Percentiles rank a stretch among this genome's conserved stretches.
These are phyloP conservation scores for Citrus cavaleriei DNA, from an alignment of 345 rosid genomes.

Conservation along the genomic window DNA sequence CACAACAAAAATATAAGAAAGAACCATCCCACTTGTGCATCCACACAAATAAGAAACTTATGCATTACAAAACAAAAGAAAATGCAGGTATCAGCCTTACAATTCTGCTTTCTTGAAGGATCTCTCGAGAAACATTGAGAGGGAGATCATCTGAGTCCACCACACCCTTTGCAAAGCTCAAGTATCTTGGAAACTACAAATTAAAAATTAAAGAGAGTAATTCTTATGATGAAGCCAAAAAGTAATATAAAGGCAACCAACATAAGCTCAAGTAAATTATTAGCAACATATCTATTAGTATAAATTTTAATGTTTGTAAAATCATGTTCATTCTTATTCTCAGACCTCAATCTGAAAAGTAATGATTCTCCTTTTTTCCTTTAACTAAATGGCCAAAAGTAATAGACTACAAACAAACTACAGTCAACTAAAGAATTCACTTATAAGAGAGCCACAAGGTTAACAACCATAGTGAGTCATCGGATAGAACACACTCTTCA, in stretches of 20 bases:
- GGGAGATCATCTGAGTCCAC: slow-evolving; percentile 97
- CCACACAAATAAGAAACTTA: not conserved
- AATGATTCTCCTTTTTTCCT: too few species aligned
- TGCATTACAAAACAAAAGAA: not conserved
- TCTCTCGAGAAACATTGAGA: slow-evolving; percentile 93
- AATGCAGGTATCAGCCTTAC: slow-evolving; percentile 32
- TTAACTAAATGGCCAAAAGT: not conserved
- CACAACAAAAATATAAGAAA: not conserved
- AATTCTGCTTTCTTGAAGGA: slow-evolving; percentile 91
- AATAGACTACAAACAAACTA: too few species aligned
- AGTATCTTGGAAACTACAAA: slow-evolving; percentile 86
- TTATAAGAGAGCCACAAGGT: not conserved
- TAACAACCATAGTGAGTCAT: not conserved
- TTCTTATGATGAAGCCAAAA: not conserved
- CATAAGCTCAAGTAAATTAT: not conserved
- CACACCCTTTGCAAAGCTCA: slow-evolving; percentile 97
- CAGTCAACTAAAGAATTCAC: not conserved
- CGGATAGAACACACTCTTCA: not conserved
- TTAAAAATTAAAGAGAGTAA: not conserved
- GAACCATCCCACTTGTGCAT: not conserved
- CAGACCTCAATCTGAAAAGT: too few species aligned
- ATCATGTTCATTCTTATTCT: not conserved
- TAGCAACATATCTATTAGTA: not conserved
- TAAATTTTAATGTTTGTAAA: not conserved
- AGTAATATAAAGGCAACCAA: not conserved